Conservation (phyloP, 495 filamentous ascomycete species). For the Annulohypoxylon stygium region DNA sequence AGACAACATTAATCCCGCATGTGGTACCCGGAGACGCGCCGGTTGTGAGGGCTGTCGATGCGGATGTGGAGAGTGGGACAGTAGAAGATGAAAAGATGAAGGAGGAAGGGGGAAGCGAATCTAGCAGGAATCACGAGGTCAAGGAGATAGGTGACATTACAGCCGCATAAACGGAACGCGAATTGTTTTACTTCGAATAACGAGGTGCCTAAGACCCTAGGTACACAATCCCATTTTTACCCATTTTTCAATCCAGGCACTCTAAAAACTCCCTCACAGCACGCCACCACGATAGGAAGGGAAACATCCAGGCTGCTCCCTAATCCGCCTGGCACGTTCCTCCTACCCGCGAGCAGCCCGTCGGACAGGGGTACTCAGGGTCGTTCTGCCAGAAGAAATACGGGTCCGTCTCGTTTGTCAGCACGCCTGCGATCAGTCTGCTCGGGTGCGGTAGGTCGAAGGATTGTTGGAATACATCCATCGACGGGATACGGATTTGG, state of each 20-base stretch:
- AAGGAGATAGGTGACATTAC: background rate
- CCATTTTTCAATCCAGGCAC: background rate
- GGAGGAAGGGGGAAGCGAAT: constrained; percentile 4
- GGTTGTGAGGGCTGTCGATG: constrained; percentile 32
- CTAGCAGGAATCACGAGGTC: background rate
- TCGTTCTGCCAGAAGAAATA: constrained; percentile 68
- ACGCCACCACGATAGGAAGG: too few species aligned
- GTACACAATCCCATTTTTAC: too few species aligned
- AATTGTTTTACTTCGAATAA: too few species aligned
- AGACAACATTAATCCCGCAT: constrained; percentile 48
- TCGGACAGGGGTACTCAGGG: constrained; percentile 57
- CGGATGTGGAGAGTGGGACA: constrained; percentile 30
- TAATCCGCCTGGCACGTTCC: constrained; percentile 38
- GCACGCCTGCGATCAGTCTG: constrained; percentile 57
- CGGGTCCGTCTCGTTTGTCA: constrained; percentile 66
- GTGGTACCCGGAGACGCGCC: constrained; percentile 29
- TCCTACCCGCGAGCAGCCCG: constrained; percentile 54
- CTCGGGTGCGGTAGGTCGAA: constrained; percentile 50
- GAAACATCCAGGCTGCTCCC: background rate
- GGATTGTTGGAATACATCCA: constrained; percentile 62
- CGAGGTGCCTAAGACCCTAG: too few species aligned
- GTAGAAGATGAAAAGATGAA: constrained; percentile 24
- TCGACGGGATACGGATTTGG: constrained; percentile 62
- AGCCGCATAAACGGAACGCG: background rate
- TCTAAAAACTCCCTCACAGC: background rate